Base-by-base conservation (phyloP, 106 monocot genomes). In the Acanthochlamys bracteata region DNA sequence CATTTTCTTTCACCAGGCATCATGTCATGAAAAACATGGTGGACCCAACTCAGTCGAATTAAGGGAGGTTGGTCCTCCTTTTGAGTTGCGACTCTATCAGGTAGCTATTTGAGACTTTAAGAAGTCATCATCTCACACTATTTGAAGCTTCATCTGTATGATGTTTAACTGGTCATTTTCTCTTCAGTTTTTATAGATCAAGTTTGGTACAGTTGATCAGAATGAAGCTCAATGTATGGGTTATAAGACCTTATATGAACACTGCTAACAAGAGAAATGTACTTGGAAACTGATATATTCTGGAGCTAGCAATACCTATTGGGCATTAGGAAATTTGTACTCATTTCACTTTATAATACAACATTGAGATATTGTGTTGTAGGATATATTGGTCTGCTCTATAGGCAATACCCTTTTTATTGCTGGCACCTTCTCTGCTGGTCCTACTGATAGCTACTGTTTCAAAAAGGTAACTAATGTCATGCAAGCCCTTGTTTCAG, bases 11-110 rank as follows among this genome's bases (percentile, higher is more conserved):
- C 15, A 45, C 49, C 49, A 95, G 96, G 79, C 87, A 98, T 76
- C 88, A 98, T 66, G 83, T 91, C 88, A 91, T 70, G 88, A 91
- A 69, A 84, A 88, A 70, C 84, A 45, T 11, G 96, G 80, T 21
- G 96, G 96, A 4, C 88, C 96, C 4, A 85, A 88, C 57, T 98
- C 96, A 13, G 67, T 91, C 51, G 96, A 98, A 53, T 61, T 98
- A 61, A 85, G 80, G 68, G 96, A 98, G 72, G 85, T 98, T 26
- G 90, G 96, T 12, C 96, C 96, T 71, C 91, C 87, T 15, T 91
- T 98, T 67, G 88, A 91, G 60, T 67, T 98, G 68, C 73, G 70
- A 59, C 80, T 91, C 33, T 98, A 83, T 68, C 82, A 85, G 91
- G 91, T 96, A 24, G 51, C 21, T n/a, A 6, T 42, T 12, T 51